Evolutionary conservation across 306 rosid genomes (phyloP).

Genomic region (Quercus alba): DNA sequence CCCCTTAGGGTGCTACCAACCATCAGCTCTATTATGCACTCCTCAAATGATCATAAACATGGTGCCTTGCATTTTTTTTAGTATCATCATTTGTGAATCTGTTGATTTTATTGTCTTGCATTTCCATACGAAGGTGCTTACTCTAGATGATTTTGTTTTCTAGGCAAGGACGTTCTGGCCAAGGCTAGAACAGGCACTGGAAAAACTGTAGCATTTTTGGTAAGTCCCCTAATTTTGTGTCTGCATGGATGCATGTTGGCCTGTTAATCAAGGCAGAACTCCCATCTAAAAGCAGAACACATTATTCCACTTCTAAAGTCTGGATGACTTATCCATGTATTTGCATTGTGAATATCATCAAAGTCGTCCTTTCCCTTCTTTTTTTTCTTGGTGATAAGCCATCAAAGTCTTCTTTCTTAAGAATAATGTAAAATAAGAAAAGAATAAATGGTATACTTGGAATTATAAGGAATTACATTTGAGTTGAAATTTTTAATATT

Average conservation of each 20-base stretch:
- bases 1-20: background rate
- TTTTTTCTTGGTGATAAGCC: too few relatives aligned
- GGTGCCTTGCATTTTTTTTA: background rate
- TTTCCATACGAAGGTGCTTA: conserved; percentile 20
- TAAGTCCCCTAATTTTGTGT: conserved; percentile 29
- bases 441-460: background rate
- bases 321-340: background rate
- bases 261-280: conserved; percentile 1
- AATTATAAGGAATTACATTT: background rate
- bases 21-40: background rate
- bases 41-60: conserved; percentile 1
- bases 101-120: conserved; percentile 3
- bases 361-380: background rate
- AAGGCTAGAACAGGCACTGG: conserved; percentile 98
- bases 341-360: background rate
- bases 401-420: background rate
- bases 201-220: conserved; percentile 98
- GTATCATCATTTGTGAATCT: conserved; percentile 6
- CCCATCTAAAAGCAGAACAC: background rate
- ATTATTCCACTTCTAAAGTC: background rate
- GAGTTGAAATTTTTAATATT: background rate
- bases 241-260: conserved; percentile 6
- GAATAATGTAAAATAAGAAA: background rate
- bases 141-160: conserved; percentile 22
- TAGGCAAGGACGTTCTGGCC: conserved; percentile 97